phyloP scores from a whole-genome alignment of 2,329 filamentous ascomycete species.

The Ophiosphaerella herpotricha region DNA sequence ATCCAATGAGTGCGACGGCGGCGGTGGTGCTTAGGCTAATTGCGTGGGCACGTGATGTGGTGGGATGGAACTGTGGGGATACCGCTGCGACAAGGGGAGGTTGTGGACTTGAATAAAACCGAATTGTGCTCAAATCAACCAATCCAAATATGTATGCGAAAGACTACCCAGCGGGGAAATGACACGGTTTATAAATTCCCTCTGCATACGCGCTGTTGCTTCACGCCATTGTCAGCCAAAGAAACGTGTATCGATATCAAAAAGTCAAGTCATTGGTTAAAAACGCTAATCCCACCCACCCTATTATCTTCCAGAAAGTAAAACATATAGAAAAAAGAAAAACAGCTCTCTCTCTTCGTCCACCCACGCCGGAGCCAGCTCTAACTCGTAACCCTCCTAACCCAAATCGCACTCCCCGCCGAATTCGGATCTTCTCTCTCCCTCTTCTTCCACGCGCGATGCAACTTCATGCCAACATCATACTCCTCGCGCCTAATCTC shows the following conservation, averaged over 20 bases:
- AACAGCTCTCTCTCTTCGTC: not conserved
- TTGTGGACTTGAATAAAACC: no score
- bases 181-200: no score
- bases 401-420: conserved; percentile 44
- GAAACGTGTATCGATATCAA: not conserved
- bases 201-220: no score
- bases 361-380: not conserved
- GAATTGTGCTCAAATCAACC: no score
- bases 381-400: conserved; percentile 43
- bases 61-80: no score
- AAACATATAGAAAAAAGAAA: not conserved
- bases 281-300: not conserved
- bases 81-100: no score
- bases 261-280: not conserved
- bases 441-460: conserved; percentile 46
- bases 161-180: no score
- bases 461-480: conserved; percentile 47
- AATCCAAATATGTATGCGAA: no score
- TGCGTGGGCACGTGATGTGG: no score
- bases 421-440: conserved; percentile 43
- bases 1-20: no score
- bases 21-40: no score
- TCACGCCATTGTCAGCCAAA: no score
- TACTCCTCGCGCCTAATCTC: conserved; percentile 46
- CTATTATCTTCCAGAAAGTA: not conserved